phyloP scores from a whole-genome alignment of 208 protist genomes.

The Strigomonas culicis region DNA sequence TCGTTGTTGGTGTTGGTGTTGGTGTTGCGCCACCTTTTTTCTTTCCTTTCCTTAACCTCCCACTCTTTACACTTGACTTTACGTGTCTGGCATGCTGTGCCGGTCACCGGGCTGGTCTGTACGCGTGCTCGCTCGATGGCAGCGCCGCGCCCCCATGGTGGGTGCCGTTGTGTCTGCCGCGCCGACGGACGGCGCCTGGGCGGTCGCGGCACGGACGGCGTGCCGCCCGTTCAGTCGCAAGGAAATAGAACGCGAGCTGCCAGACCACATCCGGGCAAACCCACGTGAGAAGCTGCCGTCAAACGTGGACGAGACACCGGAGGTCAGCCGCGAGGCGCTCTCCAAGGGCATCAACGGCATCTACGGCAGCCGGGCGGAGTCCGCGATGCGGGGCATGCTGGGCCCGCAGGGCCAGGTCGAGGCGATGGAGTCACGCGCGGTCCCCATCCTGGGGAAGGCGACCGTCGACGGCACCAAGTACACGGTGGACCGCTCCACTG shows the following conservation, averaged over 20 bases:
- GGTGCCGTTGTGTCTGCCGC: no score
- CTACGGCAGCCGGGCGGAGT: slow-evolving; percentile 73
- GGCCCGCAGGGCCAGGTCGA: slow-evolving; percentile 75
- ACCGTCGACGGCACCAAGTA: slow-evolving; percentile 70
- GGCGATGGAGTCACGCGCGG: slow-evolving; percentile 67
- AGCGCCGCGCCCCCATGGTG: no score
- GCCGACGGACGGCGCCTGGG: no score
- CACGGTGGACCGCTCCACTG: slow-evolving; percentile 75
- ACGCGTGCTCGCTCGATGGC: no score
- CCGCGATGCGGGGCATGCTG: slow-evolving; percentile 80
- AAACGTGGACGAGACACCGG: slow-evolving; percentile 1
- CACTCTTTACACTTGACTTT: not conserved
- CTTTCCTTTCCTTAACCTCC: not conserved
- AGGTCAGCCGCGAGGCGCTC: slow-evolving; percentile 24
- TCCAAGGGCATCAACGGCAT: slow-evolving; percentile 74
- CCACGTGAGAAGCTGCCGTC: not conserved
- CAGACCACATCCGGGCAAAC: slow-evolving; percentile 9
- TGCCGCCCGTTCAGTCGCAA: not conserved
- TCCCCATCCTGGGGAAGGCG: slow-evolving; percentile 77
- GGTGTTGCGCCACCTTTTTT: not conserved
- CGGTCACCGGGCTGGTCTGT: not conserved
- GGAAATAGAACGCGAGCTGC: slow-evolving; percentile 4
- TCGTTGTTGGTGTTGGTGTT: no score
- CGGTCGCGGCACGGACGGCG: no score
- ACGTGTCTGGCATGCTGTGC: not conserved